Evolutionary conservation across 495 filamentous ascomycete genomes (phyloP), one percentile per base, ranked within the genome.

Genomic region (Hyaloscypha bicolor): DNA sequence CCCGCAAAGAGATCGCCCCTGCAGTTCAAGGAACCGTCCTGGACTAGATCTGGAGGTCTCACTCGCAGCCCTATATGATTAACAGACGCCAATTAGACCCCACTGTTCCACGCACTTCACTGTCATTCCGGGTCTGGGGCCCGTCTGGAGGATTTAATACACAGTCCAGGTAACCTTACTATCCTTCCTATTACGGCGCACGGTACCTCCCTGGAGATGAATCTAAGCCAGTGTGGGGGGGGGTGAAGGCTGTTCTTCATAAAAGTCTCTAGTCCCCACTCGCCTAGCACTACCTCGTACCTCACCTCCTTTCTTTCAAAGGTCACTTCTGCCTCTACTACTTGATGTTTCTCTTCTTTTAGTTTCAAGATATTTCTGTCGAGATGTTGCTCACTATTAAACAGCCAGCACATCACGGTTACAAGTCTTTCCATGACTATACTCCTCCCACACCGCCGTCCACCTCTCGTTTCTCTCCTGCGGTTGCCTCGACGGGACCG

Each of bases 381-480:
- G 73, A 75, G 42, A 84, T 84, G 81, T 83, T 90, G 86, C 88
- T 91, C 83, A 91, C 88, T 74, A 79, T 88, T 74, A 87, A 84
- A 75, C 86, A 88, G 82, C 85, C 87, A 80, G 75, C 79, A 76
- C 86, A 87, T 72, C 85, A 88, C 79, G 84, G 85, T 79, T 86
- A 87, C 81, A 84, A 82, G 80, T 82, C 84, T 80, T 83, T 84
- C 81, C 86, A 91, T 90, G 88, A 90, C 78, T 83, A 78, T 76
- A 76, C 78, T 76, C 80, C 87, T 75, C 87, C 86, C 72, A 85
- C 85, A 75, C 82, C 87, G 76, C 82, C 84, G 62, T 83, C 82
- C 71, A 78, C 82, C 71, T 80, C 81, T 76, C 86, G 83, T 79
- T 84, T 82, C 77, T 88, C 86, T 76, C 85, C 87, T 69, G 80